phyloP scores from a whole-genome alignment of 768 basidiomycete genomes.

The Terana coerulea region DNA sequence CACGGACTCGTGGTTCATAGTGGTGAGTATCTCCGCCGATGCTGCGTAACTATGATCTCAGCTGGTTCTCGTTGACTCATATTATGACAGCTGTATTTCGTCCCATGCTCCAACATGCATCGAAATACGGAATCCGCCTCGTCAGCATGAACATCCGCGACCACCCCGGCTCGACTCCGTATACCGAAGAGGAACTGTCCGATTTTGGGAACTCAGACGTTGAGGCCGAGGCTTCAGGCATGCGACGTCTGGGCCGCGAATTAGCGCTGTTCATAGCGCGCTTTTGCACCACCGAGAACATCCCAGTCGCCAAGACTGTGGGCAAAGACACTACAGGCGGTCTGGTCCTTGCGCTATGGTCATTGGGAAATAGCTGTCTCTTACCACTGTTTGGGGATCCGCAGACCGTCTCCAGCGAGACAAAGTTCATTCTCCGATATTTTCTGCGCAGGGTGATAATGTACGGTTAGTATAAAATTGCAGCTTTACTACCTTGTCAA shows the following conservation, averaged over 20 bases:
- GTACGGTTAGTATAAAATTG: neutral
- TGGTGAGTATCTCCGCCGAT: too few species aligned
- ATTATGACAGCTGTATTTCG: conserved; percentile 17
- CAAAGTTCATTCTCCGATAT: neutral
- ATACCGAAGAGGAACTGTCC: conserved; percentile 16
- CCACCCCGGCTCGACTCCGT: conserved; percentile 24
- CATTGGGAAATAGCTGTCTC: neutral
- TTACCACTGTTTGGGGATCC: neutral
- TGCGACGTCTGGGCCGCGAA: neutral
- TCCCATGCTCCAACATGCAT: conserved; percentile 18
- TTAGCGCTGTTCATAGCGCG: conserved; percentile 4
- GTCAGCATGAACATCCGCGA: conserved; percentile 25
- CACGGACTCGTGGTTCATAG: conserved; percentile 6
- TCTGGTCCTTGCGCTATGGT: conserved; percentile 6
- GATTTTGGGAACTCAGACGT: neutral
- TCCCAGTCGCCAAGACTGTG: neutral
- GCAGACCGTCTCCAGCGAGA: neutral
- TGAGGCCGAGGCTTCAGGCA: neutral
- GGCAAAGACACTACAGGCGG: conserved; percentile 1
- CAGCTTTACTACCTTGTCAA: neutral
- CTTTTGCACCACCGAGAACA: neutral
- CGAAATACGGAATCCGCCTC: conserved; percentile 19
- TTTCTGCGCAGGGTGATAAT: neutral
- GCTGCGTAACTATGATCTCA: too few species aligned
- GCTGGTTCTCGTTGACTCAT: too few species aligned